Conservation (phyloP, 306 rosid species). For the Prunus mira region DNA sequence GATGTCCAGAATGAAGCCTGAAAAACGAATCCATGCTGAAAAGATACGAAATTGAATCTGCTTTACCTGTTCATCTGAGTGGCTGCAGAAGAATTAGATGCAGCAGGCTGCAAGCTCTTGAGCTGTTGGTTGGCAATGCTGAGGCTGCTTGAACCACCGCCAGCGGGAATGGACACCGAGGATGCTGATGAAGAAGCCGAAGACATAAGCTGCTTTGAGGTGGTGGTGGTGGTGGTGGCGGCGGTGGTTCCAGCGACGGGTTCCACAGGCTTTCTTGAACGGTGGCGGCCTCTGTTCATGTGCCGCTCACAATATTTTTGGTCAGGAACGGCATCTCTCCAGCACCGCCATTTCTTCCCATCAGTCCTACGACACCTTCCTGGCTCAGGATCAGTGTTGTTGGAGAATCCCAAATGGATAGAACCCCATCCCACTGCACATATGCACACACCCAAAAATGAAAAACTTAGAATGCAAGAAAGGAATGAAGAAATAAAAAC, state of each 20-base stretch:
- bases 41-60: not conserved
- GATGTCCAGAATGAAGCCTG: not conserved
- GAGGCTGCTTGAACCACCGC: constrained; percentile 40
- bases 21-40: constrained; percentile 9
- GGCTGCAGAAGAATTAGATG: constrained; percentile 48
- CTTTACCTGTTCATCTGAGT: constrained; percentile 58
- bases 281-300: constrained; percentile 97
- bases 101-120: constrained; percentile 43
- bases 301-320: constrained; percentile 95
- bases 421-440: constrained; percentile 88
- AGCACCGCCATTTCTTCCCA: constrained; percentile 99
- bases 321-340: constrained; percentile 90
- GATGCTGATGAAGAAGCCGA: constrained; percentile 32
- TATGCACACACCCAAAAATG: not conserved
- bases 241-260: constrained; percentile 78
- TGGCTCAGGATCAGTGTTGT: constrained; percentile 95
- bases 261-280: constrained; percentile 99
- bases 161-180: constrained; percentile 27
- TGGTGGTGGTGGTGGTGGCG: constrained; percentile 29
- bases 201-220: constrained; percentile 39
- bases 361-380: constrained; percentile 98
- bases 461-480: not conserved
- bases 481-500: not conserved
- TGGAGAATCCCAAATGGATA: constrained; percentile 85
- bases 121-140: constrained; percentile 45